These are phyloP conservation scores for Trichoderma koningii DNA, from an alignment of 2,329 filamentous ascomycete genomes.

Conservation along the genomic window DNA sequence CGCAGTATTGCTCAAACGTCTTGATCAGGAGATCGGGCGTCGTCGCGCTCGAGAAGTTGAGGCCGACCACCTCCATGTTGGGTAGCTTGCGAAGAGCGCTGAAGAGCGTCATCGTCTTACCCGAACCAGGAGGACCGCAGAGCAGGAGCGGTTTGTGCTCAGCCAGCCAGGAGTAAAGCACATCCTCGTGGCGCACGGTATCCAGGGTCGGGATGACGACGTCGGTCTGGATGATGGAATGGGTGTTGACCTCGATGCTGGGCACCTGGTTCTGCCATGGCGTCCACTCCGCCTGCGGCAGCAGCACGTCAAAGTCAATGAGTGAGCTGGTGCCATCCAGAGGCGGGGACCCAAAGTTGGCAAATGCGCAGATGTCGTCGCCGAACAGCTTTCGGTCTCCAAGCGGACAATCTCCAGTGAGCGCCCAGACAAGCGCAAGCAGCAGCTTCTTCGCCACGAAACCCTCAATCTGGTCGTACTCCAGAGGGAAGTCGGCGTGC, in stretches of 20 bases:
- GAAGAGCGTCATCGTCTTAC: slow-evolving; percentile 99
- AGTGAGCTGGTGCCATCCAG: slow-evolving; percentile 78
- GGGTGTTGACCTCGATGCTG: slow-evolving; percentile 93
- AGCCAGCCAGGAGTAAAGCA: slow-evolving; percentile 98
- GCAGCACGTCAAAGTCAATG: slow-evolving; percentile 90
- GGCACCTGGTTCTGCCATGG: slow-evolving; percentile 96
- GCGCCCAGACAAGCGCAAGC: slow-evolving; percentile 89
- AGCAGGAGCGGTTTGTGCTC: slow-evolving; percentile 97
- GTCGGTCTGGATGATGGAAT: slow-evolving; percentile 96
- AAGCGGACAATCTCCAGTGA: slow-evolving; percentile 92
- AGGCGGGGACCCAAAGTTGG: slow-evolving; percentile 81
- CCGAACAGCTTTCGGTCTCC: slow-evolving; percentile 86
- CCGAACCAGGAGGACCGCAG: slow-evolving; percentile 95
- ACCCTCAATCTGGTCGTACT: slow-evolving; percentile 83
- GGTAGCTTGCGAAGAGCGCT: slow-evolving; percentile 94
- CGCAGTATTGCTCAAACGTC: slow-evolving; percentile 99
- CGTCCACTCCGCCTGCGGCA: slow-evolving; percentile 86
- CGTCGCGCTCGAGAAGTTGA: slow-evolving; percentile 99
- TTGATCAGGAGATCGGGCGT: slow-evolving; percentile 98
- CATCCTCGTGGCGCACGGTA: slow-evolving; percentile 95
- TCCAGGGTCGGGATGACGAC: slow-evolving; percentile 97
- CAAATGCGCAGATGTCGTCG: slow-evolving; percentile 77
- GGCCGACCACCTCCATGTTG: slow-evolving; percentile 98
- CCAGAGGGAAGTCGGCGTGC: slow-evolving; percentile 90
- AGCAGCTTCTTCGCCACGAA: slow-evolving; percentile 94